These are phyloP conservation scores for Metschnikowia reukaufii DNA, from an alignment of 805 yeast genomes.

Conservation along the genomic window DNA sequence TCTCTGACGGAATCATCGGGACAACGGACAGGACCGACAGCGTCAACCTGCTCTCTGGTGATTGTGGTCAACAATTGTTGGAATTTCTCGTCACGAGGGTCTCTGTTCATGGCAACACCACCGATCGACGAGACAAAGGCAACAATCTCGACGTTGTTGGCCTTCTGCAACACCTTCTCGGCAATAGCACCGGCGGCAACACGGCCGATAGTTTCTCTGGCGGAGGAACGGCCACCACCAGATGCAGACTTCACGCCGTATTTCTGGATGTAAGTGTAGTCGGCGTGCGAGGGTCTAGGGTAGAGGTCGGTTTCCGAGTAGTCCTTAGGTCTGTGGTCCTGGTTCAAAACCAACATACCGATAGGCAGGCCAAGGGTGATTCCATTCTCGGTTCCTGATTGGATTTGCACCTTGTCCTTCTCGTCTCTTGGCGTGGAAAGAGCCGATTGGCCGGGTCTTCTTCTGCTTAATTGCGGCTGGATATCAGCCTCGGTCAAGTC, in stretches of 20 bases:
- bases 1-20: slow-evolving; percentile 74
- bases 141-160: slow-evolving; percentile 85
- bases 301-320: slow-evolving; percentile 91
- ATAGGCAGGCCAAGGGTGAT: slow-evolving; percentile 93
- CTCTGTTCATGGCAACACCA: slow-evolving; percentile 69
- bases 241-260: slow-evolving; percentile 92
- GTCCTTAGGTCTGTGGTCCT: slow-evolving; percentile 96
- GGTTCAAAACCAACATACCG: slow-evolving; percentile 87
- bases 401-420: slow-evolving; percentile 88
- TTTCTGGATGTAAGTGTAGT: slow-evolving; percentile 85
- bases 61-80: slow-evolving; percentile 66
- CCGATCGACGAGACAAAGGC: slow-evolving; percentile 98
- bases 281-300: slow-evolving; percentile 99
- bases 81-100: slow-evolving; percentile 64
- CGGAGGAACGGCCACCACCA: slow-evolving; percentile 97
- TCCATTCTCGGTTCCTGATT: slow-evolving; percentile 91
- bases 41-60: slow-evolving; percentile 87
- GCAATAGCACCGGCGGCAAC: slow-evolving; percentile 99
- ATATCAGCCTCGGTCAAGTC: slow-evolving; percentile 79
- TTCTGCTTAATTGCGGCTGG: slow-evolving; percentile 93
- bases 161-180: slow-evolving; percentile 78
- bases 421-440: slow-evolving; percentile 95
- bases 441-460: slow-evolving; percentile 96
- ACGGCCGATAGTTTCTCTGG: slow-evolving; percentile 97
- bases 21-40: slow-evolving; percentile 87